A percentile compares a stretch with the other conserved stretches of the same genome.
Conservation (phyloP, 1,284 basidiomycete species). For the Naganishia liquefaciens region DNA sequence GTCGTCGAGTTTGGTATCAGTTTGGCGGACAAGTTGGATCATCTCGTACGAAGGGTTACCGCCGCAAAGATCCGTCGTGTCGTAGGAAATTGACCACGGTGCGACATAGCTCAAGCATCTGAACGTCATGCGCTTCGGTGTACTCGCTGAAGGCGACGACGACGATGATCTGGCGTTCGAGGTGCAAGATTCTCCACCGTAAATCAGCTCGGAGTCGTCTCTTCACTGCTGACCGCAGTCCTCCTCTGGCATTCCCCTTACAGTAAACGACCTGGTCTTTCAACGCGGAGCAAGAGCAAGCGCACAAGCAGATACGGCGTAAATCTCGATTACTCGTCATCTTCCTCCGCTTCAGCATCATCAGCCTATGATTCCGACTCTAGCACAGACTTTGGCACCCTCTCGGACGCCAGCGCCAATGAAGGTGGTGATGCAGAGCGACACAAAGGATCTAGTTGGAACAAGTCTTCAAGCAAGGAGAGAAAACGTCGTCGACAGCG, state of each 20-base stretch:
- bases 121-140: conserved; percentile 13
- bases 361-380: conserved; percentile 15
- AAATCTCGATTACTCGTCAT: conserved; percentile 21
- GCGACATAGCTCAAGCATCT: background rate
- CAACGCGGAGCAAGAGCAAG: background rate
- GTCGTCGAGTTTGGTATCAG: background rate
- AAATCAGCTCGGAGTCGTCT: background rate
- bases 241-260: background rate
- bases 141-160: conserved; percentile 12
- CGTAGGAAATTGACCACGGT: background rate
- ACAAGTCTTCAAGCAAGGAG: background rate
- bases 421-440: background rate
- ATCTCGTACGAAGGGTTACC: background rate
- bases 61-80: background rate
- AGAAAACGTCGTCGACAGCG: conserved; percentile 7
- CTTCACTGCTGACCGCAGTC: background rate
- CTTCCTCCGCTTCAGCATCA: conserved; percentile 15
- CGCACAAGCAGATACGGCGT: conserved; percentile 12
- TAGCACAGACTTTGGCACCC: conserved; percentile 3
- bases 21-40: background rate
- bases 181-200: conserved; percentile 24
- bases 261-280: background rate
- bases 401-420: background rate
- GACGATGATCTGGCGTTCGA: conserved; percentile 26
- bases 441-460: background rate